These are phyloP conservation scores for Mucor irregularis DNA, from an alignment of 371 early-diverging fungal species.

Conservation along the genomic window DNA sequence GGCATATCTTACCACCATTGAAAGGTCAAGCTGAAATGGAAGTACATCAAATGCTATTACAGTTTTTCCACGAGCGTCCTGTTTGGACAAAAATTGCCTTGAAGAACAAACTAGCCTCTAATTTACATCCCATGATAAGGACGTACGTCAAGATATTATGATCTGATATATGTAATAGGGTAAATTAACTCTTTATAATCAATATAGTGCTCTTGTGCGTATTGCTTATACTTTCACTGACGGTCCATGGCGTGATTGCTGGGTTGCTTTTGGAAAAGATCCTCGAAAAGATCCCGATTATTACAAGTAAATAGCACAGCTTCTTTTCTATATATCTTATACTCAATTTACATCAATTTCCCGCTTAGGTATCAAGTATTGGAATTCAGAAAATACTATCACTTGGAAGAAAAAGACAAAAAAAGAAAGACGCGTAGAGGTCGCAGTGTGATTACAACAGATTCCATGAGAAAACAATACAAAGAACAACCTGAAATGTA, in stretches of 20 bases:
- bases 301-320: conserved; percentile 32
- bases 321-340: background rate
- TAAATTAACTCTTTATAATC: background rate
- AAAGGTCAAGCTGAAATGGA: background rate
- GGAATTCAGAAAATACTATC: no score
- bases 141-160: background rate
- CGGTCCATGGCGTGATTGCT: conserved; percentile 68
- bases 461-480: no score
- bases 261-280: conserved; percentile 65
- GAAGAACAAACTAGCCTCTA: conserved; percentile 19
- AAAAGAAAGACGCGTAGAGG: no score
- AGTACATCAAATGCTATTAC: background rate
- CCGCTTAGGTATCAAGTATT: no score
- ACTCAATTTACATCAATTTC: no score
- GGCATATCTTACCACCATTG: conserved; percentile 1
- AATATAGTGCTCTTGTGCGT: conserved; percentile 33
- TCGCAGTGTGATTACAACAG: no score
- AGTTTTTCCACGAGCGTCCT: conserved; percentile 56
- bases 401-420: no score
- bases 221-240: conserved; percentile 43
- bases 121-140: conserved; percentile 28
- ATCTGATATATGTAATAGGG: no score
- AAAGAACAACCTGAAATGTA: no score
- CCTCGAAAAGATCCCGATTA: conserved; percentile 51
- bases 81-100: conserved; percentile 57